Conservation (phyloP, 176 grass and related monocot species). For the Lolium perenne region DNA sequence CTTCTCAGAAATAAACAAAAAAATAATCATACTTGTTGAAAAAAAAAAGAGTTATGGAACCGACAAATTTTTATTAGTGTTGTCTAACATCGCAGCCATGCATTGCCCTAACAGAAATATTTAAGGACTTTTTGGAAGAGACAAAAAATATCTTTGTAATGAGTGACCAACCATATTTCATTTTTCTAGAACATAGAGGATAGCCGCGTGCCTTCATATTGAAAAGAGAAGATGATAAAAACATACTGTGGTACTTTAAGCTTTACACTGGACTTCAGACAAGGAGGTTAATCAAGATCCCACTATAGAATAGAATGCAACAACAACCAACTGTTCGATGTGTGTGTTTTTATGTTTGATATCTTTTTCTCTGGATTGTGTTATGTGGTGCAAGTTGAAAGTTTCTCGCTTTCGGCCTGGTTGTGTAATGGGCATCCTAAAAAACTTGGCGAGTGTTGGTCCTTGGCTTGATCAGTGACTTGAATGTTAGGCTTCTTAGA, state of each 20-base stretch:
- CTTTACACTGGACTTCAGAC: not conserved
- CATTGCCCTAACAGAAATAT: not conserved
- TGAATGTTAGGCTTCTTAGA: not conserved
- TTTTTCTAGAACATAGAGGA: too few species aligned
- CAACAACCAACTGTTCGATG: not conserved
- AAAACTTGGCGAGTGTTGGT: not conserved
- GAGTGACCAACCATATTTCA: not conserved
- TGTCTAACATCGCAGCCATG: not conserved
- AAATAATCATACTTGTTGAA: not conserved
- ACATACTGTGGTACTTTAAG: too few species aligned
- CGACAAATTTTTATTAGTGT: not conserved
- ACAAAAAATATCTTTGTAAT: not conserved
- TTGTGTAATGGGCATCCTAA: not conserved
- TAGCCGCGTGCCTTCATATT: too few species aligned
- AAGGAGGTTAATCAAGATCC: not conserved
- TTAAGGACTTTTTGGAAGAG: too few species aligned
- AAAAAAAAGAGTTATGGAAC: not conserved
- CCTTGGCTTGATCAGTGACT: not conserved
- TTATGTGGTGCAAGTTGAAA: not conserved
- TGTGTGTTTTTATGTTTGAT: not conserved
- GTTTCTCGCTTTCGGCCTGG: not conserved
- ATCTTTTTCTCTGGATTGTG: not conserved
- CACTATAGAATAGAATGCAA: not conserved
- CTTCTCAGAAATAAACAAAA: not conserved
- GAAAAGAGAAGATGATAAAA: too few species aligned